A percentile compares a stretch with the other conserved stretches of the same genome.
Evolutionary conservation across 2,329 filamentous ascomycete species (phyloP).

Genomic region (Neofusicoccum ribis): DNA sequence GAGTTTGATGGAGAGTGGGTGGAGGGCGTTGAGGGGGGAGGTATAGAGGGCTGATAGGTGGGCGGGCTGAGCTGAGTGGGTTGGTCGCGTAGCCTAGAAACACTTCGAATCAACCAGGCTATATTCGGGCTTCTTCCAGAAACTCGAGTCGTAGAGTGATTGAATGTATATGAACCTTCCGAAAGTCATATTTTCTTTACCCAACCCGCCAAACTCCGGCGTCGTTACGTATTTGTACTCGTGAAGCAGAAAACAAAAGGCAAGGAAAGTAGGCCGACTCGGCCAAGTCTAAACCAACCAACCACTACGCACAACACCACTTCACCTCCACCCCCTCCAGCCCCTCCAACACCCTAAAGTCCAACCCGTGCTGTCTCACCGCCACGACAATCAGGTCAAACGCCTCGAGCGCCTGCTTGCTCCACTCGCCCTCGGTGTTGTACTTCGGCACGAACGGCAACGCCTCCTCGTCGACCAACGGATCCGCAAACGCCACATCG

Average conservation of each 20-base stretch:
- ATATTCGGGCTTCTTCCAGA: too few species aligned
- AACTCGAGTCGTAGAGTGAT: too few species aligned
- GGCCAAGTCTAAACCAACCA: background rate
- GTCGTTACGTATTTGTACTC: too few species aligned
- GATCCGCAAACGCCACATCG: conserved; percentile 49
- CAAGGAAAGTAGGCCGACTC: background rate
- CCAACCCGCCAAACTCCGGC: too few species aligned
- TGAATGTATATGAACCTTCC: too few species aligned
- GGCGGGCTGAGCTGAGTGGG: background rate
- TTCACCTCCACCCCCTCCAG: conserved; percentile 38
- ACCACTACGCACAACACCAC: conserved; percentile 4
- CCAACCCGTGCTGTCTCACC: conserved; percentile 45
- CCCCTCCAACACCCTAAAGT: conserved; percentile 42
- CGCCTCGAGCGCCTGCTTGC: conserved; percentile 34
- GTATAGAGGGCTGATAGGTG: background rate
- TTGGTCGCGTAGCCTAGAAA: too few species aligned
- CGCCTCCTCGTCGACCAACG: conserved; percentile 46
- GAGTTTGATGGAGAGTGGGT: background rate
- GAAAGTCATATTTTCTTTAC: too few species aligned
- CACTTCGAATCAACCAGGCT: too few species aligned
- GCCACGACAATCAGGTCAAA: conserved; percentile 50
- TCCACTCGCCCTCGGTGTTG: conserved; percentile 44
- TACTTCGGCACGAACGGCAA: conserved; percentile 45
- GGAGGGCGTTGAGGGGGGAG: background rate
- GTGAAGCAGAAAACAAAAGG: background rate